phyloP scores from a whole-genome alignment of 148 eudicot species.

The Chenopodium berlandieri region DNA sequence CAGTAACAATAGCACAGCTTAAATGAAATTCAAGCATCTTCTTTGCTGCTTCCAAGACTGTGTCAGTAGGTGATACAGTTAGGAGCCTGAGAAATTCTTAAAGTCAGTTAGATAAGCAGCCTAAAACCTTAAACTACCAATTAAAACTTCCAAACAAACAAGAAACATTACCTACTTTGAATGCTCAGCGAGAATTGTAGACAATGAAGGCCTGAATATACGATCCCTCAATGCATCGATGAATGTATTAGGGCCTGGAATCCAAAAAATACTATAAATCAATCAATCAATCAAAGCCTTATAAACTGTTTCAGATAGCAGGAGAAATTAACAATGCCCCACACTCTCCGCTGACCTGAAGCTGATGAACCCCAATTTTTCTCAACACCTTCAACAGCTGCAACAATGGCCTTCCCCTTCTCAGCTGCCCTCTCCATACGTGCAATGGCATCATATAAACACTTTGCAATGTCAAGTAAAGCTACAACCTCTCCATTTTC shows the following conservation, averaged over 20 bases:
- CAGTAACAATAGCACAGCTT: slow-evolving; percentile 74
- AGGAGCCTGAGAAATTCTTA: slow-evolving; percentile 54
- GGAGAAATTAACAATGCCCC: not conserved
- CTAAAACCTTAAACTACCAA: not conserved
- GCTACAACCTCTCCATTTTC: slow-evolving; percentile 95
- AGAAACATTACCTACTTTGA: slow-evolving; percentile 94
- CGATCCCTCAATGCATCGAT: slow-evolving; percentile 80
- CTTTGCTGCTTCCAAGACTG: slow-evolving; percentile 71
- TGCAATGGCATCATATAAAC: slow-evolving; percentile 95
- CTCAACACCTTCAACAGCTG: slow-evolving; percentile 98
- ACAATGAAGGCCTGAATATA: slow-evolving; percentile 82
- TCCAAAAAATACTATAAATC: not conserved
- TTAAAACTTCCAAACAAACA: slow-evolving; percentile 10
- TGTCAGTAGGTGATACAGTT: slow-evolving; percentile 84
- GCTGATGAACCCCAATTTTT: slow-evolving; percentile 79
- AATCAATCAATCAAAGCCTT: too few species aligned
- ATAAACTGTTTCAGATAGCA: not conserved
- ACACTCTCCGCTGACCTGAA: slow-evolving; percentile 57
- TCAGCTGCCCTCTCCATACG: slow-evolving; percentile 97
- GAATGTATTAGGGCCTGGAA: slow-evolving; percentile 75
- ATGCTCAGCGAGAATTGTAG: slow-evolving; percentile 82
- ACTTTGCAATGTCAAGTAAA: slow-evolving; percentile 92
- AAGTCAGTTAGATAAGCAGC: slow-evolving; percentile 17
- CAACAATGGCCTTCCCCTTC: slow-evolving; percentile 92
- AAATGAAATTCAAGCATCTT: slow-evolving; percentile 72